Evolutionary conservation across 768 basidiomycete genomes (phyloP), one percentile per base, ranked within the genome.

Genomic region (Cystofilobasidium bisporidii): DNA sequence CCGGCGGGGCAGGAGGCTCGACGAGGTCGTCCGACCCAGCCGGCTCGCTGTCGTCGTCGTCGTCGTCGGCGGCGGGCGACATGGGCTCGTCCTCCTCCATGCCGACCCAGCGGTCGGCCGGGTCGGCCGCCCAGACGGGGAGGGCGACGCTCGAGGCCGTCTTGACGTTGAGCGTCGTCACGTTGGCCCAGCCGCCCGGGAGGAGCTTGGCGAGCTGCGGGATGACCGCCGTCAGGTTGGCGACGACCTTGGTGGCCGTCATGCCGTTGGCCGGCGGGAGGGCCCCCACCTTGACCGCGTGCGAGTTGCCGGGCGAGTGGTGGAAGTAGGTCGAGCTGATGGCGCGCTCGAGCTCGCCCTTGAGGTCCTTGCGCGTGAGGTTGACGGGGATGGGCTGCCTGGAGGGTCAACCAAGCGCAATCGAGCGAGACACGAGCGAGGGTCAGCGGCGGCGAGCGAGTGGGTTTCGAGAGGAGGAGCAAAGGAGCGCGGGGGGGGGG

Each of bases 351-450:
- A 99, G 83, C 73, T 97, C 92, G 57, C 81, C 83, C 76, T 97
- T 98, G 67, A 99, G 82, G 77, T 94, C 88, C 74, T 91, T 92
- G 28, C 87, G 84, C 15, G 83, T 86, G 62, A 99, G 76, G 71
- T 84, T 86, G n/a, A 98, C 94, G 0, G 96, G 91, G 38, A 97
- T 89, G 0, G 96, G 96, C 77, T 94, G 90, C 79, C 93, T 97
- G 67, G 8, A n/a, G n/a, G n/a, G n/a, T n/a, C n/a, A n/a, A n/a
- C n/a, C n/a, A n/a, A n/a, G n/a, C n/a, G n/a, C n/a, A n/a, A n/a
- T n/a, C n/a, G n/a, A n/a, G n/a, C n/a, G n/a, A n/a, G n/a, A n/a
- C n/a, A n/a, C n/a, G n/a, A n/a, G n/a, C n/a, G n/a, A n/a, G n/a
- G n/a, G n/a, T n/a, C n/a, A n/a, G n/a, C n/a, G n/a, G n/a, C n/a